These are phyloP conservation scores for Boechera stricta DNA, from an alignment of 345 rosid genomes.

Conservation along the genomic window DNA sequence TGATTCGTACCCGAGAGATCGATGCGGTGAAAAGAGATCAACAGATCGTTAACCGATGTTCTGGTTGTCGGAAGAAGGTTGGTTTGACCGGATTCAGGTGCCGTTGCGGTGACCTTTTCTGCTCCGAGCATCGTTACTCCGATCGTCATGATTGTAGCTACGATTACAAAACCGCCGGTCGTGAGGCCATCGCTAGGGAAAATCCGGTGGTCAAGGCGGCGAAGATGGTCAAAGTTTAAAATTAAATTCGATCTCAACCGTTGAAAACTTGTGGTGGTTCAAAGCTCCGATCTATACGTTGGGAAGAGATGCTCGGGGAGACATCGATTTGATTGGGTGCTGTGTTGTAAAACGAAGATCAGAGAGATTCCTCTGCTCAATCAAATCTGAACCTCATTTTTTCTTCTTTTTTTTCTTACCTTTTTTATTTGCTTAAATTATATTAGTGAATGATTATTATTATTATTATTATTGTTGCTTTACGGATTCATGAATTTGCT, in stretches of 20 bases:
- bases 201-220: conserved; percentile 98
- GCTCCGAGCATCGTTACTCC: conserved; percentile 92
- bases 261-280: conserved; percentile 32
- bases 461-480: conserved; percentile 29
- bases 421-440: conserved; percentile 20
- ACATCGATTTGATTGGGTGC: conserved; percentile 37
- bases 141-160: conserved; percentile 95
- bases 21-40: conserved; percentile 49
- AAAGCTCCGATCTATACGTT: conserved; percentile 38
- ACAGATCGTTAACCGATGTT: conserved; percentile 80
- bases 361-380: conserved; percentile 27
- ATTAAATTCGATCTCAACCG: conserved; percentile 12
- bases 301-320: conserved; percentile 38
- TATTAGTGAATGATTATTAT: conserved; percentile 37
- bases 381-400: conserved; percentile 31
- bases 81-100: conserved; percentile 98
- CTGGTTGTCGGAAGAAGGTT: conserved; percentile 81
- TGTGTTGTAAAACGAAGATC: conserved; percentile 37
- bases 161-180: conserved; percentile 89
- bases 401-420: background rate
- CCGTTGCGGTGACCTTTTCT: conserved; percentile 94
- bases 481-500: conserved; percentile 38
- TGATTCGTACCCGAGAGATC: conserved; percentile 33
- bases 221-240: conserved; percentile 85
- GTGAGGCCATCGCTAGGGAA: conserved; percentile 91